A percentile compares a stretch with the other conserved stretches of the same genome.
Evolutionary conservation across 2,329 filamentous ascomycete genomes (phyloP).

Genomic region (Aspergillus unguis): DNA sequence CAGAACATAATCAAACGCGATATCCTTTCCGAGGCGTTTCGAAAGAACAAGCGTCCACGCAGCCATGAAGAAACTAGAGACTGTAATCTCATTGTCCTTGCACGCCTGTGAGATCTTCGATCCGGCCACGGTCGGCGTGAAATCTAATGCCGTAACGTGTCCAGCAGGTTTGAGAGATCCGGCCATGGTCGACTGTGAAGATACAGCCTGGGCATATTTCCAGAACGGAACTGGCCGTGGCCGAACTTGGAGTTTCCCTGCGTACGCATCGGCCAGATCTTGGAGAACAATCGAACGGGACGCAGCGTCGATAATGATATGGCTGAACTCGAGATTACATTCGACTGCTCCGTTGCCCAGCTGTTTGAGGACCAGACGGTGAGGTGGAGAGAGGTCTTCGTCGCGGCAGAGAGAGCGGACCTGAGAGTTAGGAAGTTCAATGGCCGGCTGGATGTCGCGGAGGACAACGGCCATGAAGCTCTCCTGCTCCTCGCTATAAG

Average conservation of each 20-base stretch:
- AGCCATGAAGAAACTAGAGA: constrained; percentile 7
- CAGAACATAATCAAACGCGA: constrained; percentile 7
- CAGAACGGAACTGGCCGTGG: neutral
- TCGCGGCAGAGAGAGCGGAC: neutral
- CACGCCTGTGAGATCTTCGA: neutral
- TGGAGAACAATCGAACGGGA: constrained; percentile 4
- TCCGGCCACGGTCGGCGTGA: neutral
- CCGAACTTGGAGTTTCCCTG: neutral
- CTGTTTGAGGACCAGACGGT: constrained; percentile 2
- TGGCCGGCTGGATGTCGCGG: neutral
- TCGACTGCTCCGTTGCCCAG: neutral
- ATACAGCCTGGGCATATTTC: neutral
- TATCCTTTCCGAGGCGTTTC: neutral
- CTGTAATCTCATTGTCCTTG: constrained; percentile 3
- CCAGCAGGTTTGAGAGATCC: neutral
- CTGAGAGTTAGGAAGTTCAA: neutral
- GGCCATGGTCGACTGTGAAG: neutral
- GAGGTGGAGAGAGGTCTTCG: neutral
- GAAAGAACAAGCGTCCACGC: neutral
- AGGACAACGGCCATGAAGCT: constrained; percentile 1
- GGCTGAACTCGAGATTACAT: constrained; percentile 4
- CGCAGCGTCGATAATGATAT: constrained; percentile 3
- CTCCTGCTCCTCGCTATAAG: neutral
- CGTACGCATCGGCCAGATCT: constrained; percentile 3
- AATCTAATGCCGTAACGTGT: neutral